Conservation (phyloP, 768 basidiomycete species). For the Pseudohyphozyma bogoriensis region DNA sequence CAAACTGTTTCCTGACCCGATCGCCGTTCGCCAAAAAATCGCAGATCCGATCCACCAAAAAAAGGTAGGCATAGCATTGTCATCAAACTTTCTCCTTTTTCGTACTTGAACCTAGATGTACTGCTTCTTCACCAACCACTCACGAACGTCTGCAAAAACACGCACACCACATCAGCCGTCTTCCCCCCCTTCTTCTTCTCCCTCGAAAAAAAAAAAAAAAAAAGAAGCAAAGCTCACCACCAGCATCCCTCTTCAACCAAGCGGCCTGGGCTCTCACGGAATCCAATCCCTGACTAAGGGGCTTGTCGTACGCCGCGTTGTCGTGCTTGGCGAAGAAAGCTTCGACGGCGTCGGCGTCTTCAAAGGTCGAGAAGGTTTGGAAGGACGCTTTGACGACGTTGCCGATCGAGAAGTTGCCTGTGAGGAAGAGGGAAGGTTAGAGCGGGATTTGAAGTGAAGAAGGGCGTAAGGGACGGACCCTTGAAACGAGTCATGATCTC, state of each 20-base stretch:
- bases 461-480: background rate
- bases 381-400: slow-evolving; percentile 36
- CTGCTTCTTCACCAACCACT: slow-evolving; percentile 7
- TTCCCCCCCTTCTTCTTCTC: background rate
- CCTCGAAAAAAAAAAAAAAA: no score
- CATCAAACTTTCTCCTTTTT: no score
- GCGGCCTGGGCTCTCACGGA: slow-evolving; percentile 7
- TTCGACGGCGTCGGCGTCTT: slow-evolving; percentile 14
- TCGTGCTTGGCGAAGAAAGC: slow-evolving; percentile 15
- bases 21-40: no score
- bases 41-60: no score
- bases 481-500: slow-evolving; percentile 3
- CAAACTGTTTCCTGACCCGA: no score
- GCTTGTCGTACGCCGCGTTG: slow-evolving; percentile 5
- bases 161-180: no score
- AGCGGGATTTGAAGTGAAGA: background rate
- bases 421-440: no score
- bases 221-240: background rate
- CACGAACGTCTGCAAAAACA: background rate
- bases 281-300: slow-evolving; percentile 17
- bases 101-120: background rate
- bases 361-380: slow-evolving; percentile 1
- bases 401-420: slow-evolving; percentile 44
- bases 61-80: no score
- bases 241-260: slow-evolving; percentile 7